phyloP scores from a whole-genome alignment of 768 basidiomycete genomes.

The Omphalotus guepiniiformis region DNA sequence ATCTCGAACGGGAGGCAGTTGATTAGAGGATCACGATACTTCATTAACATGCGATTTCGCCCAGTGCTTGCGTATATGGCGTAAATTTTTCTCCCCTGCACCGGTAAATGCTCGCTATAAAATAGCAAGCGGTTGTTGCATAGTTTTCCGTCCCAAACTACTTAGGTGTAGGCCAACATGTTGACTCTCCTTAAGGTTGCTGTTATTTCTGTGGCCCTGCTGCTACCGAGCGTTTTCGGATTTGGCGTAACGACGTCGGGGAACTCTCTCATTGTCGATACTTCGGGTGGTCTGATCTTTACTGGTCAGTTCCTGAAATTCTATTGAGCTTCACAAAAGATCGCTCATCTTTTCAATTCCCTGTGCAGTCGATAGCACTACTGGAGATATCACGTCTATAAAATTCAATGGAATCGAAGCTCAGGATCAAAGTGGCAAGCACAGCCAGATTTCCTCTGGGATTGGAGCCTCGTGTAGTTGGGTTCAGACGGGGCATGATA shows the following conservation, averaged over 20 bases:
- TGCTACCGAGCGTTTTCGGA: slow-evolving; percentile 6
- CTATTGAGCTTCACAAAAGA: background rate
- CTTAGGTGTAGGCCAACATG: too few relatives aligned
- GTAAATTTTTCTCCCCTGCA: too few relatives aligned
- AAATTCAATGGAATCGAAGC: slow-evolving; percentile 30
- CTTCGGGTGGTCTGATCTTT: slow-evolving; percentile 29
- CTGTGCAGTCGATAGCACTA: slow-evolving; percentile 25
- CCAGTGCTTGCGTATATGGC: too few relatives aligned
- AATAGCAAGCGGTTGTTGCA: too few relatives aligned
- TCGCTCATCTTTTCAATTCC: background rate
- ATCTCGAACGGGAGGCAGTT: too few relatives aligned
- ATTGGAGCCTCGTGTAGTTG: slow-evolving; percentile 28
- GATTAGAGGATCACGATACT: too few relatives aligned
- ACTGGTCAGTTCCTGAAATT: slow-evolving; percentile 20
- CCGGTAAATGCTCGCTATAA: too few relatives aligned
- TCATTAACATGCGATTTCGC: too few relatives aligned
- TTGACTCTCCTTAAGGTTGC: too few relatives aligned
- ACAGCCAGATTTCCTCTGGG: slow-evolving; percentile 28
- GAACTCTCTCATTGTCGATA: slow-evolving; percentile 26
- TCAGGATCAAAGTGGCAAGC: slow-evolving; percentile 26
- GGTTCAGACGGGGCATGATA: slow-evolving; percentile 22
- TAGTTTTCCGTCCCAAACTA: too few relatives aligned
- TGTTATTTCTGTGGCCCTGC: slow-evolving; percentile 2
- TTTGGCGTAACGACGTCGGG: slow-evolving; percentile 30
- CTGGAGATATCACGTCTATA: slow-evolving; percentile 33